Percentiles rank a stretch among this genome's conserved stretches.
phyloP scores from a whole-genome alignment of 176 grass and related monocot species.

The Cocos nucifera region DNA sequence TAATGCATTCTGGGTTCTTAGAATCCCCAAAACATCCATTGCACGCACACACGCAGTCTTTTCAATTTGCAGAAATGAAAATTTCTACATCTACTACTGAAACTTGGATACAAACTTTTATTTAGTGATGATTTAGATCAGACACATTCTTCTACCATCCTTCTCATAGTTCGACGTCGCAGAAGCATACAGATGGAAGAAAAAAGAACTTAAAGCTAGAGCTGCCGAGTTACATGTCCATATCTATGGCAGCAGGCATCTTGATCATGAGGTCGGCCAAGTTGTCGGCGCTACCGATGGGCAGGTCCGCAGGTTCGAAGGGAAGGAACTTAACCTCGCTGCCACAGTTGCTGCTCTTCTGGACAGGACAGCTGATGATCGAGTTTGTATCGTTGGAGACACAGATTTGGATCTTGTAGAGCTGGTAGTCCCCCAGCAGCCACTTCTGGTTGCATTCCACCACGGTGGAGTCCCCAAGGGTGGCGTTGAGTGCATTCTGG shows the following conservation, averaged over 20 bases:
- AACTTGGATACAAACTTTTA: no score
- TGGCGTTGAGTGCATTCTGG: neutral
- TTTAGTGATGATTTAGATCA: no score
- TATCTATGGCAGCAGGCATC: slow-evolving; percentile 17
- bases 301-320: slow-evolving; percentile 2
- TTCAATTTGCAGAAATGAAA: no score
- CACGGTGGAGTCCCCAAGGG: slow-evolving; percentile 6
- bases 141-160: no score
- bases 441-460: slow-evolving; percentile 9
- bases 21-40: no score
- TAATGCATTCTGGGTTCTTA: no score
- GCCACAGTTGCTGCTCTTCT: slow-evolving; percentile 7
- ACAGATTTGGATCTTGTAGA: slow-evolving; percentile 17
- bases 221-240: neutral
- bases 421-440: neutral
- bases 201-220: no score
- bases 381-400: slow-evolving; percentile 4
- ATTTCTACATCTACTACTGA: no score
- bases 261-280: slow-evolving; percentile 8
- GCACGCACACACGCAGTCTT: no score
- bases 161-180: no score
- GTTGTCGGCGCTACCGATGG: neutral
- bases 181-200: no score
- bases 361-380: slow-evolving; percentile 22
- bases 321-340: slow-evolving; percentile 10